Conservation (phyloP, 2,329 filamentous ascomycete species). For the Acarospora socialis region DNA sequence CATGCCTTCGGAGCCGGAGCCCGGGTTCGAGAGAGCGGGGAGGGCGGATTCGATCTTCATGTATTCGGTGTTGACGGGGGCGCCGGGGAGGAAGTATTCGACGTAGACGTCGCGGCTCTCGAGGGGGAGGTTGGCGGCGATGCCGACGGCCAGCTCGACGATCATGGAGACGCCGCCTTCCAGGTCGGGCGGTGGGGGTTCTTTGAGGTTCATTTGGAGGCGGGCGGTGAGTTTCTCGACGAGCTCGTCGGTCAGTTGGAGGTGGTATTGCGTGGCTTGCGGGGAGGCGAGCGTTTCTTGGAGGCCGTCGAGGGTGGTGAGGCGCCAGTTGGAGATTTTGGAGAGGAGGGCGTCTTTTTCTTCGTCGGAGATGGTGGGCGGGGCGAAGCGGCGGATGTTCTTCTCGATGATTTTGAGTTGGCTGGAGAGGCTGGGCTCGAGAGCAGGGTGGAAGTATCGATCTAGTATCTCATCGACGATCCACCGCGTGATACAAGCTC, state of each 20-base stretch:
- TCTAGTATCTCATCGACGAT: constrained; percentile 83
- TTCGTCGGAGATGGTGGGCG: constrained; percentile 61
- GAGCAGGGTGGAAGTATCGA: constrained; percentile 77
- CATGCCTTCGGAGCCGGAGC: constrained; percentile 14
- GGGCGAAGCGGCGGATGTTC: constrained; percentile 67
- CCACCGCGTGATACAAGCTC: constrained; percentile 80
- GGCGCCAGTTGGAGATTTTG: constrained; percentile 83
- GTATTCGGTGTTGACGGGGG: constrained; percentile 51
- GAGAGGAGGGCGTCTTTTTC: constrained; percentile 77
- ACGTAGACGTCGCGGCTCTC: constrained; percentile 86
- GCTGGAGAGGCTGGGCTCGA: constrained; percentile 61
- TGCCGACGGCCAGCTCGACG: constrained; percentile 74
- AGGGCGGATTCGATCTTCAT: constrained; percentile 73
- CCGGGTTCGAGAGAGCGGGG: constrained; percentile 41
- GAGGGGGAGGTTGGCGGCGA: constrained; percentile 71
- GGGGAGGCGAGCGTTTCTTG: constrained; percentile 52
- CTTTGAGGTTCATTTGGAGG: constrained; percentile 59
- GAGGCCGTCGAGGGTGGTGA: constrained; percentile 87
- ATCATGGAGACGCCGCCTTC: constrained; percentile 85
- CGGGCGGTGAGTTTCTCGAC: constrained; percentile 54
- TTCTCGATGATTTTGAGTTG: constrained; percentile 76
- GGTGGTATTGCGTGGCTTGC: constrained; percentile 51
- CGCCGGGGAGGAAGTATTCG: constrained; percentile 68
- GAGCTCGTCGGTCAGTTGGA: constrained; percentile 54
- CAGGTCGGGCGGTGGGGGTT: constrained; percentile 66